These are phyloP conservation scores for Solanum chmielewskii DNA, from an alignment of 257 asterid species.

Conservation along the genomic window DNA sequence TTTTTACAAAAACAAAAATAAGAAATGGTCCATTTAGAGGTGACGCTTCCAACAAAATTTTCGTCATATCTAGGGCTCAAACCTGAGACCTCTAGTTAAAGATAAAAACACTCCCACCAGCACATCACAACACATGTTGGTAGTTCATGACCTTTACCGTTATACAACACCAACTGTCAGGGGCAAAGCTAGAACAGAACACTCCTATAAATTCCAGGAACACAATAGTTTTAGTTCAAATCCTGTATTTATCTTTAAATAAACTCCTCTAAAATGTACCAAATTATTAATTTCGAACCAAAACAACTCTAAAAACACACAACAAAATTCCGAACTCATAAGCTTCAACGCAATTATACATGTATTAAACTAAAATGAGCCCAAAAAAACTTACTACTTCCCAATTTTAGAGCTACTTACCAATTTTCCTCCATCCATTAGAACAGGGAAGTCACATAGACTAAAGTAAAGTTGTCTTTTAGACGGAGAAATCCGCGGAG, in stretches of 20 bases:
- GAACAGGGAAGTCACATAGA: constrained; percentile 18
- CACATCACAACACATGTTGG: background rate
- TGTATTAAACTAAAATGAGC: background rate
- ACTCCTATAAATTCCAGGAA: background rate
- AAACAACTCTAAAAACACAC: background rate
- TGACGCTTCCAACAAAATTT: too few species aligned
- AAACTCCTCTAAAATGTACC: background rate
- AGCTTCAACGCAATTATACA: background rate
- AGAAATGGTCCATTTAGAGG: too few species aligned
- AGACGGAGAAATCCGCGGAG: constrained; percentile 1
- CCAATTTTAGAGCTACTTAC: background rate
- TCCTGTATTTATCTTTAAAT: background rate
- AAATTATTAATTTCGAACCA: background rate
- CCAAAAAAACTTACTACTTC: background rate
- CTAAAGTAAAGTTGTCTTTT: constrained; percentile 21
- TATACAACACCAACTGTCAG: background rate
- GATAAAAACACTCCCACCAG: too few species aligned
- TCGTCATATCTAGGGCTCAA: too few species aligned
- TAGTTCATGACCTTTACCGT: background rate
- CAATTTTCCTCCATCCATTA: constrained; percentile 23
- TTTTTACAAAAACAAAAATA: background rate
- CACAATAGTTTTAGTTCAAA: rapidly evolving
- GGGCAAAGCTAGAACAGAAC: background rate
- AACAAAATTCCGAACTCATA: background rate
- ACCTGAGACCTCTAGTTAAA: too few species aligned